Evolutionary conservation across 2,329 filamentous ascomycete species (phyloP).

Genomic region (Colletotrichum neosansevieriae): DNA sequence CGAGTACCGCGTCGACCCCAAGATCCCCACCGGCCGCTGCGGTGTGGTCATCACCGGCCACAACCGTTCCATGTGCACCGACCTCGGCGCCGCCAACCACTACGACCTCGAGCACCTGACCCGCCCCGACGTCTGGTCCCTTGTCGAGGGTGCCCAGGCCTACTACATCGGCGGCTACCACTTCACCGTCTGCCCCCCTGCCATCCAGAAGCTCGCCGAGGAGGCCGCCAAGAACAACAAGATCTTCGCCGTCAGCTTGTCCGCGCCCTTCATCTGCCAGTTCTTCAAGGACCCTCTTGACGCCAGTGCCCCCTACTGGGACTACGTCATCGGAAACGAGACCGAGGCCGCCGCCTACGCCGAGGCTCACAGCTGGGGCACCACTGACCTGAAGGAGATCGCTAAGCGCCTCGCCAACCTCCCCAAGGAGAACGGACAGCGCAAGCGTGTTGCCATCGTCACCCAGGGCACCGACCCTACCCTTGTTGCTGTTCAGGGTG

Average conservation of each 20-base stretch:
- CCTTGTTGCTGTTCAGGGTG: slow-evolving; percentile 81
- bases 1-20: slow-evolving; percentile 92
- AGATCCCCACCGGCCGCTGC: slow-evolving; percentile 89
- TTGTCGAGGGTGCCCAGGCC: slow-evolving; percentile 88
- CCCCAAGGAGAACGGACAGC: slow-evolving; percentile 90
- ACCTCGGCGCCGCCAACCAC: slow-evolving; percentile 95
- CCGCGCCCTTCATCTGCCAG: slow-evolving; percentile 93
- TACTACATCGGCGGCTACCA: slow-evolving; percentile 98
- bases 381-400: slow-evolving; percentile 85
- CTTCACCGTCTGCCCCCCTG: slow-evolving; percentile 93
- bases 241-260: slow-evolving; percentile 90
- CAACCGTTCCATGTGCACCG: slow-evolving; percentile 94
- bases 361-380: slow-evolving; percentile 80
- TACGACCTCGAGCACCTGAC: slow-evolving; percentile 96
- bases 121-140: slow-evolving; percentile 88
- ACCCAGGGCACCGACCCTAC: slow-evolving; percentile 96
- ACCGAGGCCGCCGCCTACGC: slow-evolving; percentile 91
- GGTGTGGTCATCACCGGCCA: slow-evolving; percentile 97
- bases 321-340: slow-evolving; percentile 98
- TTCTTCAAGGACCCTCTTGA: slow-evolving; percentile 98
- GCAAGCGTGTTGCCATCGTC: slow-evolving; percentile 88
- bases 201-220: slow-evolving; percentile 89
- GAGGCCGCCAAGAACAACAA: slow-evolving; percentile 93
- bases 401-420: slow-evolving; percentile 87
- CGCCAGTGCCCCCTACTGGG: slow-evolving; percentile 88